Base-by-base conservation (phyloP, 805 yeast species). In the Clavispora asparagi region DNA sequence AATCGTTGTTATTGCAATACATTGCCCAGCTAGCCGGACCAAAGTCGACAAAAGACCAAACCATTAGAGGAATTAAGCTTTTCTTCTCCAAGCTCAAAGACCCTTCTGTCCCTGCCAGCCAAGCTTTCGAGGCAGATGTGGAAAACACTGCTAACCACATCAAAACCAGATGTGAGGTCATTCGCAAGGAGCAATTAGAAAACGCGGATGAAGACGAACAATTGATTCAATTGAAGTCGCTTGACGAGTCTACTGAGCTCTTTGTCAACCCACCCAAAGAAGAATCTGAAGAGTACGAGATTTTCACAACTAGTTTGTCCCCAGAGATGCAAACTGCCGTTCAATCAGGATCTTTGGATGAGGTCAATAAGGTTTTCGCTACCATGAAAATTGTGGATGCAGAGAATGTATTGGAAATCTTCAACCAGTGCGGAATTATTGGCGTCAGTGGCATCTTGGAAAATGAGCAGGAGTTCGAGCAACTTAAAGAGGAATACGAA, bases 191-290 rank as follows among this genome's bases (percentile, higher is more conserved):
- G 56, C 67, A 63, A 14, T 71, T 72, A 33, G 63, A 56, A 6
- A 43, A 50, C 37, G 53, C 50, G 7, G 63, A 61, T 11, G 71
- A 62, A 6, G 91, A 81, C 40, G 92, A 82, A 42, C 92, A 83
- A 47, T 82, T 85, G 49, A 90, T 92, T 54, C 99, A 92, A 67
- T 73, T 92, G 60, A 87, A 87, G 60, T 81, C 96, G 0, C 76
- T 91, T 48, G 98, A 92, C 64, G 96, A 94, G 37, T 76, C 82
- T 48, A 79, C 90, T 1, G 83, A 85, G 63, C 73, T 92, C 39
- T 74, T 79, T 41, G 88, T 92, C 12, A 77, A 74, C 47, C 67
- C 87, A 13, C 97, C 97, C 7, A 66, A 71, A 50, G 66, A 67
- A 44, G 77, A 77, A n/a, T 74, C 77, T 4, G 66, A 76, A 4